A percentile compares a stretch with the other conserved stretches of the same genome.
Evolutionary conservation across 345 rosid species (phyloP).

Genomic region (Syzygium aqueum): DNA sequence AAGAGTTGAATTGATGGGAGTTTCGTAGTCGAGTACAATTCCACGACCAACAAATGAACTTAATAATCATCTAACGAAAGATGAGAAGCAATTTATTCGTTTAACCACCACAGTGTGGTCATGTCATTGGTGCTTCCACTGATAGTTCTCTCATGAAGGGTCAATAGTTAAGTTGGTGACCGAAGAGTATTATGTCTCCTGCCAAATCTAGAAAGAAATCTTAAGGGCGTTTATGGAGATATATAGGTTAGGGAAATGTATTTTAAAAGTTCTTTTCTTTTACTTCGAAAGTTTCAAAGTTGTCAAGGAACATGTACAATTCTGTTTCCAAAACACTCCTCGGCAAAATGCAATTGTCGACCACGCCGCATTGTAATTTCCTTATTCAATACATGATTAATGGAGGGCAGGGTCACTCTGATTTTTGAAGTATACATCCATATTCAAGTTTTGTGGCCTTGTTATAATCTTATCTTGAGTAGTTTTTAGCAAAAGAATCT

Average conservation of each 20-base stretch:
- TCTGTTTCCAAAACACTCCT: background rate
- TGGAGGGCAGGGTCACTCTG: background rate
- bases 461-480: background rate
- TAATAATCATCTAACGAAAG: background rate
- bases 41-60: background rate
- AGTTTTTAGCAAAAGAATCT: background rate
- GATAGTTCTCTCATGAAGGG: background rate
- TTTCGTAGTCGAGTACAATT: background rate
- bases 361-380: background rate
- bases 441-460: background rate
- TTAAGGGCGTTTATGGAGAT: background rate
- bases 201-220: background rate
- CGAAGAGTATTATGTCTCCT: background rate
- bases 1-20: background rate
- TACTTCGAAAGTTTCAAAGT: background rate
- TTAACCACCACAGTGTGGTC: background rate
- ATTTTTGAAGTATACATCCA: background rate
- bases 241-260: background rate
- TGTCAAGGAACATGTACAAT: background rate
- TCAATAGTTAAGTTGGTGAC: background rate
- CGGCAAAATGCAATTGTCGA: background rate
- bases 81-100: background rate
- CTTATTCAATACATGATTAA: background rate
- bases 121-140: background rate
- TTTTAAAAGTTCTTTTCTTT: too few relatives aligned